Conservation (phyloP, 2,329 filamentous ascomycete genomes). For the Colletotrichum tabaci region DNA sequence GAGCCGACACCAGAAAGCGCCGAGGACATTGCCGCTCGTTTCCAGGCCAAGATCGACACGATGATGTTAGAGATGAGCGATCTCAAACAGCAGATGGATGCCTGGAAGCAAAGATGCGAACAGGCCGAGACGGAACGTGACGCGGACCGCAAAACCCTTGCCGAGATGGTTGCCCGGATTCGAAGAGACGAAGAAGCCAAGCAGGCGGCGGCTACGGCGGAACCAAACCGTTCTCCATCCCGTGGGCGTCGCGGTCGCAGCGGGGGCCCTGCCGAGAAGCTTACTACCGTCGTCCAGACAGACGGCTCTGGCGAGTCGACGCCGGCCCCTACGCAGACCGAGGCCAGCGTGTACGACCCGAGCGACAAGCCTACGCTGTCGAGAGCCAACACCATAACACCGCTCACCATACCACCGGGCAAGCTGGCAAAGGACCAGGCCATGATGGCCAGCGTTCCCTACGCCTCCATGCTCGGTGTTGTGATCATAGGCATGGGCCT, state of each 20-base stretch:
- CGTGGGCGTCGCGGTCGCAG: constrained; percentile 43
- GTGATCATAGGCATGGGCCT: constrained; percentile 85
- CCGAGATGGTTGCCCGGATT: constrained; percentile 90
- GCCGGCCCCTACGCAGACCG: constrained; percentile 36
- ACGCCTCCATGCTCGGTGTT: constrained; percentile 86
- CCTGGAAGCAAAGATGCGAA: constrained; percentile 84
- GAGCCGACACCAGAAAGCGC: constrained; percentile 52
- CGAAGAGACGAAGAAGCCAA: constrained; percentile 75
- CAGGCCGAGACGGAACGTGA: constrained; percentile 84
- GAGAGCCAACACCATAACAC: constrained; percentile 65
- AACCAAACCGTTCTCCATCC: constrained; percentile 58
- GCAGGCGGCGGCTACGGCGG: constrained; percentile 58
- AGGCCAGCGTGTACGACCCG: constrained; percentile 50
- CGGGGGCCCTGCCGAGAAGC: constrained; percentile 29
- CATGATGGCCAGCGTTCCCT: constrained; percentile 75
- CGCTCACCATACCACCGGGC: constrained; percentile 56
- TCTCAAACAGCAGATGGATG: constrained; percentile 84
- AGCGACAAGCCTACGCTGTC: constrained; percentile 61
- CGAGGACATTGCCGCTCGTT: constrained; percentile 56
- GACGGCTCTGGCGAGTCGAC: constrained; percentile 27
- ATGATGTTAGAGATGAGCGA: constrained; percentile 86
- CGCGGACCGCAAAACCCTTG: constrained; percentile 79
- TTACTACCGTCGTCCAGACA: constrained; percentile 11
- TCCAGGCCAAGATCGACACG: constrained; percentile 81
- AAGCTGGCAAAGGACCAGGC: constrained; percentile 60